Base-by-base conservation (phyloP, 257 asterid species). In the Nemophila menziesii region DNA sequence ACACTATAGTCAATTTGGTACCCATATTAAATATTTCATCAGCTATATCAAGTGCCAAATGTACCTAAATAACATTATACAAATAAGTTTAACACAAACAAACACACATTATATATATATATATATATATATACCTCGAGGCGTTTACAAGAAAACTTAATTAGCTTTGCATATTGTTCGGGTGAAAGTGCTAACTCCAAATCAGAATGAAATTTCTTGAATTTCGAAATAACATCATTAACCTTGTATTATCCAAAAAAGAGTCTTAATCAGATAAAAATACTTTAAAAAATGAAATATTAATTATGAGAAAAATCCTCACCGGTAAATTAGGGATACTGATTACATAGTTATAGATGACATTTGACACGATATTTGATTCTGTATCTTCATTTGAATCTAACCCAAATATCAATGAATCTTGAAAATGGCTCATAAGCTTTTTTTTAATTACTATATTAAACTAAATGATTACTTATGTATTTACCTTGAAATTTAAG, bases 251-350 rank as follows among this genome's bases (percentile, higher is more conserved):
- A 53, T 48, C 58, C 58, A n/a, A 63, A 41, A 29, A 7, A 29
- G 36, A 29, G 20, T 48, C 51, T 33, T 29, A 33, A 53, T 49
- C 45, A 33, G 63, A 29, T 17, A 21, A 12, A n/a, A n/a, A n/a
- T n/a, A n/a, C n/a, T n/a, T n/a, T n/a, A n/a, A n/a, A n/a, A n/a
- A n/a, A n/a, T n/a, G n/a, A n/a, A n/a, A n/a, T n/a, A n/a, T n/a
- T n/a, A n/a, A n/a, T 69, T 70, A 71, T 60, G 68, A 74, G 66
- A n/a, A 75, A 73, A 71, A 70, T 75, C 70, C 92, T 80, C 74
- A 85, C 95, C 81, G 63, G 63, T 57, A 67, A 65, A 62, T 72
- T 68, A 38, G 90, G 82, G 46, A 70, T 65, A 83, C 71, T 64
- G 59, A 56, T 57, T 37, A 77, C 68, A 56, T 73, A 84, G 58